Percentiles rank a stretch among this genome's conserved stretches.
Evolutionary conservation across 192 early-diverging fungal genomes (phyloP).

Genomic region (Coemansia sp.): DNA sequence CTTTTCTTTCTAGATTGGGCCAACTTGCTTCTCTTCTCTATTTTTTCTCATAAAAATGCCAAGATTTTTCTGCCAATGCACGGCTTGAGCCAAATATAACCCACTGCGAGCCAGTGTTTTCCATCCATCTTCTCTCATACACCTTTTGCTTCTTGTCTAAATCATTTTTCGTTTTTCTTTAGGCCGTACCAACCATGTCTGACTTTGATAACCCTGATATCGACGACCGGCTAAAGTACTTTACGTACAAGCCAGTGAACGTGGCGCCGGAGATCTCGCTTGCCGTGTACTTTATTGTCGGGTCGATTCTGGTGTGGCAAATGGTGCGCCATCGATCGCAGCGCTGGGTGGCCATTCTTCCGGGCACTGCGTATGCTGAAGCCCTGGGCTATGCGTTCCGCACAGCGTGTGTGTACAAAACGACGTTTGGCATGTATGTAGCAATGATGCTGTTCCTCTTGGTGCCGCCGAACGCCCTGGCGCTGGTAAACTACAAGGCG

Average conservation of each 20-base stretch:
- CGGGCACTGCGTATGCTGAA: conserved; percentile 35
- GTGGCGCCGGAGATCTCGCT: conserved; percentile 35
- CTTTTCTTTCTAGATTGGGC: not conserved
- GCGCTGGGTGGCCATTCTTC: conserved; percentile 36
- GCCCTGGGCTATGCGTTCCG: conserved; percentile 39
- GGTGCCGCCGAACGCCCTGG: conserved; percentile 37
- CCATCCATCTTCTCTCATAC: too few species aligned
- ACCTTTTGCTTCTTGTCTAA: not conserved
- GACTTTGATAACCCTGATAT: not conserved
- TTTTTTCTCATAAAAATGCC: not conserved
- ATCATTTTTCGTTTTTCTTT: not conserved
- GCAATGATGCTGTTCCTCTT: conserved; percentile 41
- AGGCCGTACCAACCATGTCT: not conserved
- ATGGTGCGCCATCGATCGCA: conserved; percentile 20
- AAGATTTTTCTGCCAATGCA: not conserved
- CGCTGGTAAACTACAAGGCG: conserved; percentile 46
- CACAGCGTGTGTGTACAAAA: conserved; percentile 30
- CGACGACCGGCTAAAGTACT: conserved; percentile 17
- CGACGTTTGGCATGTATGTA: conserved; percentile 39
- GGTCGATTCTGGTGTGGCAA: conserved; percentile 12
- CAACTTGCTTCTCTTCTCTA: too few species aligned
- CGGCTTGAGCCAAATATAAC: too few species aligned
- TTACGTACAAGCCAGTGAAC: conserved; percentile 36
- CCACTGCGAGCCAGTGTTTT: too few species aligned
- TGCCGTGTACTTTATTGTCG: conserved; percentile 17